Percentiles rank a stretch among this genome's conserved stretches.
These are phyloP conservation scores for Penicillium sumatraense DNA, from an alignment of 2,329 filamentous ascomycete species.

Conservation along the genomic window DNA sequence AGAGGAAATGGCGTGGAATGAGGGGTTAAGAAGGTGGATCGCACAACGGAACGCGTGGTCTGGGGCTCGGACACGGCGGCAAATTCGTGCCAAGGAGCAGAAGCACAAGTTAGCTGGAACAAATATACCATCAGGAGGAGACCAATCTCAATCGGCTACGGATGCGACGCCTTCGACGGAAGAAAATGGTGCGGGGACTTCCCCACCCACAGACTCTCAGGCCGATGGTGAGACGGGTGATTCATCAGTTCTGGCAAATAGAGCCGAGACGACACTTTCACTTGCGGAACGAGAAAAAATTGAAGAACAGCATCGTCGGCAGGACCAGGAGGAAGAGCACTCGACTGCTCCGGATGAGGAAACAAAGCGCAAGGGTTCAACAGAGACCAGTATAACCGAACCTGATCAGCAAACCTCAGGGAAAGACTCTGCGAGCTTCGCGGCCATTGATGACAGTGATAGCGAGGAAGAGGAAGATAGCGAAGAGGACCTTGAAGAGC, in stretches of 20 bases:
- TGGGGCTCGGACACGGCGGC: slow-evolving; percentile 58
- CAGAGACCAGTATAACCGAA: slow-evolving; percentile 30
- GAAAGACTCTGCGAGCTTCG: slow-evolving; percentile 40
- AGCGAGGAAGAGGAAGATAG: slow-evolving; percentile 35
- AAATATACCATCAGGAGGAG: not conserved
- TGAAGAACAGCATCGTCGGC: slow-evolving; percentile 14
- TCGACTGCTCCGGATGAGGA: slow-evolving; percentile 26
- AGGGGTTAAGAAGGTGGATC: slow-evolving; percentile 79
- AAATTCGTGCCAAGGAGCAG: slow-evolving; percentile 27
- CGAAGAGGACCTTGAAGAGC: slow-evolving; percentile 50
- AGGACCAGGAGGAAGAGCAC: slow-evolving; percentile 28
- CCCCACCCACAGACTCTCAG: slow-evolving; percentile 12
- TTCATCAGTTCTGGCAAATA: slow-evolving; percentile 20
- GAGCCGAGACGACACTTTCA: slow-evolving; percentile 27
- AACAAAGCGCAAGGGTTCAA: slow-evolving; percentile 28
- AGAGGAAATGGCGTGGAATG: slow-evolving; percentile 76
- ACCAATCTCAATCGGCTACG: slow-evolving; percentile 5
- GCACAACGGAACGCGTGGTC: slow-evolving; percentile 84
- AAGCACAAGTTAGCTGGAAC: slow-evolving; percentile 12
- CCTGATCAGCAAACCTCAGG: slow-evolving; percentile 43
- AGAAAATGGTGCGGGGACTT: slow-evolving; percentile 5
- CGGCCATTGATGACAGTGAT: slow-evolving; percentile 14
- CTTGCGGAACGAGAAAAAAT: slow-evolving; percentile 25
- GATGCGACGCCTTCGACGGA: slow-evolving; percentile 11
- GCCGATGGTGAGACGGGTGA: slow-evolving; percentile 7